Percentiles rank a stretch among this genome's conserved stretches.
Conservation (phyloP, 768 basidiomycete genomes). For the Pilatotrama ljubarskyi region DNA sequence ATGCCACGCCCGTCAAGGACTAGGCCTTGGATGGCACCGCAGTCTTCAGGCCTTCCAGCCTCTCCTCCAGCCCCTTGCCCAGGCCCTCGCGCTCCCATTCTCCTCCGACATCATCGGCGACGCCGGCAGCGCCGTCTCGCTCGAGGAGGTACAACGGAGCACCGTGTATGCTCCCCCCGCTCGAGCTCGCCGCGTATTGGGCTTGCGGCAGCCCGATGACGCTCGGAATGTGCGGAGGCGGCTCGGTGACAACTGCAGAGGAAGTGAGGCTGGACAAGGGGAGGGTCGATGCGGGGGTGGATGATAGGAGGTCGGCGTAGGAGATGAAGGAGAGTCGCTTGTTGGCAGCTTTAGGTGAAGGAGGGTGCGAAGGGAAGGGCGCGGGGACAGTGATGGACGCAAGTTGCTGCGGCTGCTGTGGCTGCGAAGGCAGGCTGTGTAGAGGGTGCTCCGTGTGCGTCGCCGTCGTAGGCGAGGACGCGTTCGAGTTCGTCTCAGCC, state of each 20-base stretch:
- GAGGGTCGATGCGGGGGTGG: conserved; percentile 69
- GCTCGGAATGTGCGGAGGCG: conserved; percentile 73
- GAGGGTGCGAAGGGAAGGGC: conserved; percentile 34
- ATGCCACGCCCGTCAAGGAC: background rate
- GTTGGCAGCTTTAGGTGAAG: conserved; percentile 50
- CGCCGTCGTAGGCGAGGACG: conserved; percentile 42
- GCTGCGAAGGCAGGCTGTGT: conserved; percentile 28
- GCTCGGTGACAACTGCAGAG: conserved; percentile 52
- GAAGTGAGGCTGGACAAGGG: conserved; percentile 75
- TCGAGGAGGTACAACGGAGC: conserved; percentile 22
- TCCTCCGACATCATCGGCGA: conserved; percentile 69
- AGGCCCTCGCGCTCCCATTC: conserved; percentile 89
- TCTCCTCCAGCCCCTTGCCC: conserved; percentile 79
- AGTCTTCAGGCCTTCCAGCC: conserved; percentile 62
- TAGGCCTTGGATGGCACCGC: conserved; percentile 20
- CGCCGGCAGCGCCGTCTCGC: conserved; percentile 24
- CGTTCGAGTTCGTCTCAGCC: conserved; percentile 32
- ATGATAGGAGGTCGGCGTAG: conserved; percentile 80
- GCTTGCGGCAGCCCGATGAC: conserved; percentile 48
- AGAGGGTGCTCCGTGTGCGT: conserved; percentile 34
- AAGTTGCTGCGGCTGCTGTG: conserved; percentile 19
- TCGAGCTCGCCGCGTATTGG: conserved; percentile 32
- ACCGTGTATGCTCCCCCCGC: conserved; percentile 29
- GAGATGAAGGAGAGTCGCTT: conserved; percentile 90
- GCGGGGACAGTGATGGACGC: conserved; percentile 28